These are phyloP conservation scores for Pleurotus salmoneostramineus DNA, from an alignment of 768 basidiomycete species.

Conservation along the genomic window DNA sequence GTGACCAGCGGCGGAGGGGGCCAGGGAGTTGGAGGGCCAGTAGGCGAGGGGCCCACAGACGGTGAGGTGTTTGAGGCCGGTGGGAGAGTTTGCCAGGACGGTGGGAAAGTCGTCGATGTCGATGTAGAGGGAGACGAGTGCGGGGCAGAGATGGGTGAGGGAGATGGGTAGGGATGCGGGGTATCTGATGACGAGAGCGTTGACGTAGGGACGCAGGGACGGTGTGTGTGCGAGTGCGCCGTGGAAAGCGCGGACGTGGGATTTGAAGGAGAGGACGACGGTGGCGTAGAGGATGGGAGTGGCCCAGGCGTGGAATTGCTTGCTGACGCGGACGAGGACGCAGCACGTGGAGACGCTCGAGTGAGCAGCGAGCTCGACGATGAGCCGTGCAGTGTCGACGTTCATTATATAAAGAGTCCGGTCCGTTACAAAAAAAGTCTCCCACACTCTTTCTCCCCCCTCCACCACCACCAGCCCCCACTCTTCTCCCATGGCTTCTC, in stretches of 20 bases:
- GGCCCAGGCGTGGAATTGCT: not conserved
- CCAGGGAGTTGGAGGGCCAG: not conserved
- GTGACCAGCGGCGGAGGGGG: not conserved
- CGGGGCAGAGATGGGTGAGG: not conserved
- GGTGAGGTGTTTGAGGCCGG: not conserved
- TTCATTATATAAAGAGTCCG: not conserved
- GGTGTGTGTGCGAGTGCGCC: not conserved
- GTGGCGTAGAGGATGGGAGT: conserved; percentile 1
- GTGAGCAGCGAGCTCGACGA: not conserved
- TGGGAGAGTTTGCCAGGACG: not conserved
- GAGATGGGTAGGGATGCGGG: not conserved
- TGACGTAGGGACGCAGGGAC: not conserved
- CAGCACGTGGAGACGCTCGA: not conserved
- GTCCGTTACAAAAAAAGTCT: too few species aligned
- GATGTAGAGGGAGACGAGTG: not conserved
- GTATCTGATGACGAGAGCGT: not conserved
- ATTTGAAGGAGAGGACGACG: not conserved
- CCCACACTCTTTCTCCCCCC: not conserved
- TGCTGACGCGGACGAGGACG: not conserved
- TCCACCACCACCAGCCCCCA: not conserved
- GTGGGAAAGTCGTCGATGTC: not conserved
- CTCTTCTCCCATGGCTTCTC: conserved; percentile 46
- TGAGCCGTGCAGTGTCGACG: not conserved
- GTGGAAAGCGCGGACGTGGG: not conserved
- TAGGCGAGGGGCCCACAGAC: not conserved